Percentiles rank a stretch among this genome's conserved stretches.
These are phyloP conservation scores for Coccomyxa sp. DNA, from an alignment of 139 green algal genomes.

Conservation along the genomic window DNA sequence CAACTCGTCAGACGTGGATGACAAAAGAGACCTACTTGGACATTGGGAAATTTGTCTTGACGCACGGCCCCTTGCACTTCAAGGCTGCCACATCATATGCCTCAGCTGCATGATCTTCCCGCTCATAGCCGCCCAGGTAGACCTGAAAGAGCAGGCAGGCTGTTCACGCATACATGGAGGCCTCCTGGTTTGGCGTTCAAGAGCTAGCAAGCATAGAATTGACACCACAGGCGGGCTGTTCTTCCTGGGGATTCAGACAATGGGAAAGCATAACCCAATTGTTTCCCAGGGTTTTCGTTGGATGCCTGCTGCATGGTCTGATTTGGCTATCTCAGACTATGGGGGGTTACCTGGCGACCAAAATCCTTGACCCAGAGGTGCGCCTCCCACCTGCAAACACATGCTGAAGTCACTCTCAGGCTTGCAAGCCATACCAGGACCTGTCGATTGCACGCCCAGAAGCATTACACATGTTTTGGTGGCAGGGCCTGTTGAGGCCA, in stretches of 20 bases:
- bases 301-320: too few relatives aligned
- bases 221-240: conserved; percentile 7
- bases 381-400: conserved; percentile 50
- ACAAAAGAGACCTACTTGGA: conserved; percentile 20
- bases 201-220: not conserved
- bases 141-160: conserved; percentile 67
- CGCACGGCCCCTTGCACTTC: conserved; percentile 66
- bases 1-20: not conserved
- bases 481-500: too few relatives aligned
- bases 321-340: too few relatives aligned
- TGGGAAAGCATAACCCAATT: too few relatives aligned
- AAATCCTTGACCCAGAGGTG: conserved; percentile 90
- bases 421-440: too few relatives aligned
- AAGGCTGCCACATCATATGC: conserved; percentile 86
- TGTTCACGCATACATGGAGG: conserved; percentile 84
- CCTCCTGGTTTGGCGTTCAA: conserved; percentile 36
- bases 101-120: conserved; percentile 87
- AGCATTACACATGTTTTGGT: too few relatives aligned
- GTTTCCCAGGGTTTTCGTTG: too few relatives aligned
- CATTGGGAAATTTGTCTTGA: conserved; percentile 68
- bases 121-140: conserved; percentile 65
- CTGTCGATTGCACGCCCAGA: too few relatives aligned
- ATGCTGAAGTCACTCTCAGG: not conserved
- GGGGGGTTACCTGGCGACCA: too few relatives aligned
- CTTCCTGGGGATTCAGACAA: too few relatives aligned